A percentile compares a stretch with the other conserved stretches of the same genome.
These are phyloP conservation scores for Aspergillus sp. DNA, from an alignment of 2,329 filamentous ascomycete species.

Conservation along the genomic window DNA sequence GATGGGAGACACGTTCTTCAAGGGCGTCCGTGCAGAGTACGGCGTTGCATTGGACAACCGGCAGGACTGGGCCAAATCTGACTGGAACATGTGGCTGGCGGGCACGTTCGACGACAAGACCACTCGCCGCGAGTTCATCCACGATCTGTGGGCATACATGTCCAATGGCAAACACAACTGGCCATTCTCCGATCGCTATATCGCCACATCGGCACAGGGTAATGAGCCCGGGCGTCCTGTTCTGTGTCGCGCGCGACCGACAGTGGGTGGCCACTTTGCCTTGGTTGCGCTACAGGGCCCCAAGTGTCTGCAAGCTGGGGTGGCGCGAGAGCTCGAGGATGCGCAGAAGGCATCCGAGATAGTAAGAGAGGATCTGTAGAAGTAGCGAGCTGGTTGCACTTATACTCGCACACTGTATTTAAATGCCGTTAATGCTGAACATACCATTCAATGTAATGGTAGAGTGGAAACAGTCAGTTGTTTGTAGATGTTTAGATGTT, in stretches of 20 bases:
- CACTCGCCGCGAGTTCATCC: conserved; percentile 35
- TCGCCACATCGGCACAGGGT: conserved; percentile 33
- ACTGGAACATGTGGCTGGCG: conserved; percentile 48
- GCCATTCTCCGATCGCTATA: conserved; percentile 47
- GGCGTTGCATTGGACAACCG: conserved; percentile 43
- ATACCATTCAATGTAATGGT: not conserved
- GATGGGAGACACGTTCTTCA: conserved; percentile 41
- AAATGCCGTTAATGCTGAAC: not conserved
- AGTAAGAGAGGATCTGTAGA: conserved; percentile 19
- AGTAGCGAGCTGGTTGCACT: not conserved
- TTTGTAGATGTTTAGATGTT: not conserved
- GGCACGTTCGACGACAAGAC: conserved; percentile 30
- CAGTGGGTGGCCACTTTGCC: conserved; percentile 46
- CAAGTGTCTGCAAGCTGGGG: conserved; percentile 18
- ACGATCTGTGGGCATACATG: conserved; percentile 44
- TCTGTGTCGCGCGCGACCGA: conserved; percentile 41
- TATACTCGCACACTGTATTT: not conserved
- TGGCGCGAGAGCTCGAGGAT: conserved; percentile 10
- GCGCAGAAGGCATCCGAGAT: not conserved
- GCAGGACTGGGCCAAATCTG: conserved; percentile 44
- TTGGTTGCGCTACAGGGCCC: conserved; percentile 39
- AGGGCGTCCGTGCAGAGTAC: conserved; percentile 33
- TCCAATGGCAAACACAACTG: conserved; percentile 44
- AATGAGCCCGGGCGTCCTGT: conserved; percentile 32
- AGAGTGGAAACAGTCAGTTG: not conserved